These are phyloP conservation scores for Penicillium longicatenatum DNA, from an alignment of 495 filamentous ascomycete species.

Conservation along the genomic window DNA sequence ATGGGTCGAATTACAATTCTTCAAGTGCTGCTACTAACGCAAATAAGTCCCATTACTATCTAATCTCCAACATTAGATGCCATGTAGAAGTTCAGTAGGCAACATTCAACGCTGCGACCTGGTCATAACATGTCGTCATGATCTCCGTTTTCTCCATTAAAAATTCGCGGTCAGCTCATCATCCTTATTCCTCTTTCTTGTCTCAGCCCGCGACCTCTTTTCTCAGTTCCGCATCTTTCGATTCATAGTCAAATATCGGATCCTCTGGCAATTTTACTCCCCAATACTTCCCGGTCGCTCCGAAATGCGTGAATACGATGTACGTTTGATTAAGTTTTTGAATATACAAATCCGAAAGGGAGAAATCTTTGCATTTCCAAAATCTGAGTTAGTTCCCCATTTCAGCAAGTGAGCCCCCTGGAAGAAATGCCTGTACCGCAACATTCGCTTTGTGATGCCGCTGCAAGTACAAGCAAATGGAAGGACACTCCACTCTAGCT, in stretches of 20 bases:
- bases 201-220: background rate
- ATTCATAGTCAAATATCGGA: background rate
- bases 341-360: too few relatives aligned
- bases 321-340: too few relatives aligned
- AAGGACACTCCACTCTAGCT: slow-evolving; percentile 44
- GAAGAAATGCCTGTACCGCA: slow-evolving; percentile 32
- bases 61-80: too few relatives aligned
- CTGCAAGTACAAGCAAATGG: slow-evolving; percentile 44
- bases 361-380: too few relatives aligned
- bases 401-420: background rate
- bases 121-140: background rate
- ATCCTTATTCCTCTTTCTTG: background rate
- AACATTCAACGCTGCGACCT: too few relatives aligned
- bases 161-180: background rate
- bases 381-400: background rate
- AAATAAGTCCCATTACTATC: too few relatives aligned
- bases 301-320: too few relatives aligned
- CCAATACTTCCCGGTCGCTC: slow-evolving; percentile 18
- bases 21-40: too few relatives aligned
- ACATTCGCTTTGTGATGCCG: slow-evolving; percentile 24
- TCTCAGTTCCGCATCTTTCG: background rate
- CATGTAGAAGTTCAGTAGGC: too few relatives aligned
- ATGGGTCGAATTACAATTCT: too few relatives aligned
- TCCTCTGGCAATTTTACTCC: slow-evolving; percentile 5
- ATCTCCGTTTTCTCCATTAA: background rate